Percentiles rank a stretch among this genome's conserved stretches.
phyloP scores from a whole-genome alignment of 2,329 filamentous ascomycete genomes.

The Fusarium armeniacum region DNA sequence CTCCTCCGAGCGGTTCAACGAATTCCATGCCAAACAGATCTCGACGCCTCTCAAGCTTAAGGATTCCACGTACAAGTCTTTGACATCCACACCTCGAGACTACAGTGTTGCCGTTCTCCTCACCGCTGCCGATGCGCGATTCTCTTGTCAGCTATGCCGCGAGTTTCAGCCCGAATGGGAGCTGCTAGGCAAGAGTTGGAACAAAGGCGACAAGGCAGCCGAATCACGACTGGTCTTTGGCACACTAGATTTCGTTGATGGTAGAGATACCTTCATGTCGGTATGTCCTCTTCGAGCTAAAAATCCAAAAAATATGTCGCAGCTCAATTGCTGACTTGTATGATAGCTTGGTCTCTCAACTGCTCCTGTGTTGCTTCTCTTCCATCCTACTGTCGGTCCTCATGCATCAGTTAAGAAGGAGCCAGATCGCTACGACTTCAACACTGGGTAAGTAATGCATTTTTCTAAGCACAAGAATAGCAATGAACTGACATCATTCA shows the following conservation, averaged over 20 bases:
- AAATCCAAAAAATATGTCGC: neutral
- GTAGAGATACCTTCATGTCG: slow-evolving; percentile 86
- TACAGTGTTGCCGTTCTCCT: slow-evolving; percentile 86
- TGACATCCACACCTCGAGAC: slow-evolving; percentile 84
- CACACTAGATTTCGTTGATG: slow-evolving; percentile 89
- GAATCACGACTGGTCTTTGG: slow-evolving; percentile 82
- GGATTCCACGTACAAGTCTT: slow-evolving; percentile 79
- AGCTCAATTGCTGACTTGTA: slow-evolving; percentile 21
- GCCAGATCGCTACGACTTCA: slow-evolving; percentile 88
- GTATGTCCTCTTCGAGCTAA: slow-evolving; percentile 60
- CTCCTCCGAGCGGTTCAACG: slow-evolving; percentile 74
- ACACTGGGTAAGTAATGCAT: slow-evolving; percentile 72
- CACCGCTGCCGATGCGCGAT: slow-evolving; percentile 86
- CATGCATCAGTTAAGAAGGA: slow-evolving; percentile 78
- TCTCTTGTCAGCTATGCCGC: slow-evolving; percentile 86
- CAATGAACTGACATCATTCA: slow-evolving; percentile 52
- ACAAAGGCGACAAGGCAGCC: slow-evolving; percentile 82
- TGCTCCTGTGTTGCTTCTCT: slow-evolving; percentile 89
- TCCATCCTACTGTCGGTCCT: slow-evolving; percentile 86
- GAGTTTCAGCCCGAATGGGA: slow-evolving; percentile 98
- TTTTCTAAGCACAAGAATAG: too few species aligned
- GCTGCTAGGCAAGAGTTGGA: slow-evolving; percentile 87
- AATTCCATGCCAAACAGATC: slow-evolving; percentile 76
- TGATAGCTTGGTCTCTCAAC: slow-evolving; percentile 90
- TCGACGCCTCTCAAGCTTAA: slow-evolving; percentile 81